Conservation (phyloP, 1,284 basidiomycete species). For the Retiboletus fuscus region DNA sequence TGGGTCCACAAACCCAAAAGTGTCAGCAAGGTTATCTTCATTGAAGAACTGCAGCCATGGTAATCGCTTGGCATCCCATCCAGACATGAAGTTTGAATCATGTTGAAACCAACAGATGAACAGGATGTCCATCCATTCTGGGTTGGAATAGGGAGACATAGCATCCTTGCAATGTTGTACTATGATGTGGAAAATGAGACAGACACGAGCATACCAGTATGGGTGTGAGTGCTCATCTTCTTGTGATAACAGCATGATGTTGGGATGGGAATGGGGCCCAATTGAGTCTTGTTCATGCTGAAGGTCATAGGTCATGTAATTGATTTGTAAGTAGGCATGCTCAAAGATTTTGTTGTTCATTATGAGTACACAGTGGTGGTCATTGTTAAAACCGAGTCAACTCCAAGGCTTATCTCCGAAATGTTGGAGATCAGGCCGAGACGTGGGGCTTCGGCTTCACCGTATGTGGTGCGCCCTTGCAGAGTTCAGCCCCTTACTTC, state of each 20-base stretch:
- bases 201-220: constrained; percentile 49
- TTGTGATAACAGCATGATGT: constrained; percentile 32
- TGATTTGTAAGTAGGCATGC: constrained; percentile 31
- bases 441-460: too few relatives aligned
- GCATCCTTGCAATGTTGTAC: constrained; percentile 25
- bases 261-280: constrained; percentile 22
- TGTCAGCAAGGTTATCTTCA: not conserved
- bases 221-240: constrained; percentile 37
- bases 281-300: constrained; percentile 42
- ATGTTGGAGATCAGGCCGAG: too few relatives aligned
- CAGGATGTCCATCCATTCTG: not conserved
- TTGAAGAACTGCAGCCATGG: not conserved
- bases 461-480: too few relatives aligned
- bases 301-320: constrained; percentile 49
- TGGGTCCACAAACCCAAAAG: not conserved
- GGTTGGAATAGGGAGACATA: not conserved
- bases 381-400: too few relatives aligned
- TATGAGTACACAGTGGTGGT: not conserved
- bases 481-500: too few relatives aligned
- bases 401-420: too few relatives aligned
- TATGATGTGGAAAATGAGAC: constrained; percentile 34
- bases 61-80: not conserved
- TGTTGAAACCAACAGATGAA: constrained; percentile 5
- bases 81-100: not conserved
- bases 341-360: constrained; percentile 21